Evolutionary conservation across 176 grass and related monocot genomes (phyloP), one percentile per base, ranked within the genome.

Genomic region (Oryza glumipatula): DNA sequence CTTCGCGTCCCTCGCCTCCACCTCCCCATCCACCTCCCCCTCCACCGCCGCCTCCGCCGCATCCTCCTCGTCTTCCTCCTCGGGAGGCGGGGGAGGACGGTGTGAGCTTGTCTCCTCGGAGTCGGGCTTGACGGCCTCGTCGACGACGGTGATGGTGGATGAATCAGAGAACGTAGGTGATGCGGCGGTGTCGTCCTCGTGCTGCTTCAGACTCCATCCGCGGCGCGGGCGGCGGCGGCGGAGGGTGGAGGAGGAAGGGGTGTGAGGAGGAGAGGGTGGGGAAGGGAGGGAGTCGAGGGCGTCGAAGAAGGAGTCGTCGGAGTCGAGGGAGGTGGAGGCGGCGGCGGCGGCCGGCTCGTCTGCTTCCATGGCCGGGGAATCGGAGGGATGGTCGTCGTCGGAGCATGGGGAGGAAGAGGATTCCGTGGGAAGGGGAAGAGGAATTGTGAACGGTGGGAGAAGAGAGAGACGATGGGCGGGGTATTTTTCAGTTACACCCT

Each of bases 241-340:
- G 80, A 88, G 89, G 9, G 70, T 88, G 58, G 82, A 78, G 63
- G 76, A 54, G 26, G 76, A 79, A 7, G 80, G 24, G 45, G 67
- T 69, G 48, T 61, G 54, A 28, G 60, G 54, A 28, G 60, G 76
- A 30, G 16, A 56, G 21, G 67, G 39, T 17, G 77, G 58, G 5
- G 77, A 36, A 13, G 58, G 17, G 17, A 41, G 30, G 87, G 66
- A 33, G 45, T 72, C 91, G 21, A 72, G 17, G 56, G 84, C 87
- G 47, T 92, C 91, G 72, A 87, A 77, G 81, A 92, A 92, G 28
- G 72, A 35, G 24, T 86, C 83, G 0, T 80, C 79, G 43, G 41
- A 63, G 77, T 47, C 21, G 33, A 41, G 11, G 22, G 22, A 22
- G 19, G 30, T 9, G 56, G 74, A 4, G 30, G 23, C 1, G 63